Percentiles rank a stretch among this genome's conserved stretches.
Conservation (phyloP, 345 rosid genomes). For the Heritiera littoralis region DNA sequence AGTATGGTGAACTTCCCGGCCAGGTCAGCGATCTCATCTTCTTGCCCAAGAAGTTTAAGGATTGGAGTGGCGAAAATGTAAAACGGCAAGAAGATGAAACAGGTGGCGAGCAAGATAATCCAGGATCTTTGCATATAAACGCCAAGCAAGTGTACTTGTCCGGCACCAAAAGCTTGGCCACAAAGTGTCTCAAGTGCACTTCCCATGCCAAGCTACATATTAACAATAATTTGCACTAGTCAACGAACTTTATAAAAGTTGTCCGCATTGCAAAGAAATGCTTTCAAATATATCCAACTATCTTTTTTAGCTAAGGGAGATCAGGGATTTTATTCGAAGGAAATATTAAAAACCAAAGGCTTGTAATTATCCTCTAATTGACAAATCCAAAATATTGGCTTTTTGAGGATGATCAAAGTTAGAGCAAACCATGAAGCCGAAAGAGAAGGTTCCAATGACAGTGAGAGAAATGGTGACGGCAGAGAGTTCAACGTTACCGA, state of each 20-base stretch:
- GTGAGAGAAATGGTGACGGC: constrained; percentile 47
- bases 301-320: background rate
- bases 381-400: no score
- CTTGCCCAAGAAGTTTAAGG: constrained; percentile 60
- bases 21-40: constrained; percentile 46
- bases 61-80: constrained; percentile 68
- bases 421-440: constrained; percentile 50
- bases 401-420: no score
- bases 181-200: constrained; percentile 91
- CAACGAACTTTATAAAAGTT: background rate
- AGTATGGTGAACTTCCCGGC: constrained; percentile 61
- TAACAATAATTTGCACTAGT: background rate
- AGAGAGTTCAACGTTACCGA: constrained; percentile 52
- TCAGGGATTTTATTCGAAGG: background rate
- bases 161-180: constrained; percentile 90
- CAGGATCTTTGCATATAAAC: constrained; percentile 84
- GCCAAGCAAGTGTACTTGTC: constrained; percentile 71
- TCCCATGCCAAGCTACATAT: constrained; percentile 82
- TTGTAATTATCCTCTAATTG: no score
- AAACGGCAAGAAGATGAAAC: constrained; percentile 53
- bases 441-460: constrained; percentile 54
- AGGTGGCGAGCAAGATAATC: constrained; percentile 51
- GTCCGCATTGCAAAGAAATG: background rate
- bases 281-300: no score
- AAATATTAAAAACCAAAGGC: no score